Percentiles rank a stretch among this genome's conserved stretches.
Evolutionary conservation across 2,329 filamentous ascomycete species (phyloP).

Genomic region (Aurifilum marmelostoma): DNA sequence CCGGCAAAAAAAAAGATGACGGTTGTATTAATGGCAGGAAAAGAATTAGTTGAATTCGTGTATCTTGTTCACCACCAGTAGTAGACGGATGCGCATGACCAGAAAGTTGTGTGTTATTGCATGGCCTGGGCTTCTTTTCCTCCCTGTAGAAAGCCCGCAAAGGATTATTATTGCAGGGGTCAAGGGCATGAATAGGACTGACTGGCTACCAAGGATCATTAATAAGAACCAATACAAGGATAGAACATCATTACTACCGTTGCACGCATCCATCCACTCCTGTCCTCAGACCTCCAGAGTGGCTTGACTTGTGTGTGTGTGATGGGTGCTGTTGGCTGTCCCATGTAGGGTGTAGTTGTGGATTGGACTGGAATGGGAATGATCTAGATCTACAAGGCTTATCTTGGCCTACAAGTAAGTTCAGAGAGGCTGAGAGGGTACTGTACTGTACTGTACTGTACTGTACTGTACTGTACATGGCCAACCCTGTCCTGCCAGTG

Average conservation of each 20-base stretch:
- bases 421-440: no score
- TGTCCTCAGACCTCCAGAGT: neutral
- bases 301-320: neutral
- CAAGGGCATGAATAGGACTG: no score
- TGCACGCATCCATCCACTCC: neutral
- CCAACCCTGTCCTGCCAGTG: no score
- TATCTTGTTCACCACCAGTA: neutral
- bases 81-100: neutral
- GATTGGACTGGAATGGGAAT: no score
- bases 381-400: neutral
- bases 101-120: neutral
- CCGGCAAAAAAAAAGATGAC: neutral
- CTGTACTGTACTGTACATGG: no score
- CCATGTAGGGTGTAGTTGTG: no score
- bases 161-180: neutral
- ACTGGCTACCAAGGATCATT: neutral
- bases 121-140: neutral
- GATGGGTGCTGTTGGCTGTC: no score
- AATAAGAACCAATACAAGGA: neutral
- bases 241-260: neutral
- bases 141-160: neutral
- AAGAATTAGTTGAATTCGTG: neutral
- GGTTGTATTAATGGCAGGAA: neutral
- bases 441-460: no score
- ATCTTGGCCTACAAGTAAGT: no score